phyloP scores from a whole-genome alignment of 768 basidiomycete genomes.

The Cystobasidium ongulense region DNA sequence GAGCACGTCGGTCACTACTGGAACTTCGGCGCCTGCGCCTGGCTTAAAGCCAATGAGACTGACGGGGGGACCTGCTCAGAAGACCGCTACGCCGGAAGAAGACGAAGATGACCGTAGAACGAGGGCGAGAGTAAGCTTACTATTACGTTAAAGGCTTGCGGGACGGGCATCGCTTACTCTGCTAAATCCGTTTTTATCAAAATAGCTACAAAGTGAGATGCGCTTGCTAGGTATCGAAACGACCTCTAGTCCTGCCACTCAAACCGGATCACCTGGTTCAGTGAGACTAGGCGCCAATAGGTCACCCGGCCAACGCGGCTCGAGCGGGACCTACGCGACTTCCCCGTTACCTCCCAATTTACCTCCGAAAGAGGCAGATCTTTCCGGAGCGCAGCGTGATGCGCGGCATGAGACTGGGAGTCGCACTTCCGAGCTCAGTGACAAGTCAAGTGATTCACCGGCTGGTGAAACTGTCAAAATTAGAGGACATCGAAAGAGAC shows the following conservation, averaged over 20 bases:
- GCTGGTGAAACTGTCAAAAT: slow-evolving; percentile 15
- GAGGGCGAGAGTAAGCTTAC: slow-evolving; percentile 10
- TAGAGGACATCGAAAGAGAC: slow-evolving; percentile 7
- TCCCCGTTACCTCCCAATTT: slow-evolving; percentile 41
- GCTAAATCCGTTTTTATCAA: not conserved
- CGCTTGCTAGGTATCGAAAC: slow-evolving; percentile 84
- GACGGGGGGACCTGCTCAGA: slow-evolving; percentile 53
- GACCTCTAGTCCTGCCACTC: slow-evolving; percentile 46
- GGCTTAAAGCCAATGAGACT: slow-evolving; percentile 56
- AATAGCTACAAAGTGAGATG: slow-evolving; percentile 69
- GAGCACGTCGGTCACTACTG: slow-evolving; percentile 55
- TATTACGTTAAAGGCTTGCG: no score
- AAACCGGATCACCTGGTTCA: slow-evolving; percentile 42
- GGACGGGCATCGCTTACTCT: no score
- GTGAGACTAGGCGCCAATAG: slow-evolving; percentile 14
- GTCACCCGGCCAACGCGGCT: slow-evolving; percentile 38
- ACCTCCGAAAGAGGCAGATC: slow-evolving; percentile 55
- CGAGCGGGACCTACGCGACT: slow-evolving; percentile 30
- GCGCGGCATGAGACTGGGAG: slow-evolving; percentile 69
- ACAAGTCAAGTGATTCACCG: slow-evolving; percentile 45
- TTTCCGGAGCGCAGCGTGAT: slow-evolving; percentile 68
- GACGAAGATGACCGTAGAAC: slow-evolving; percentile 60
- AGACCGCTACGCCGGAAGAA: slow-evolving; percentile 53
- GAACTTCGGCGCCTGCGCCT: slow-evolving; percentile 47
- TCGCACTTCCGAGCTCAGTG: slow-evolving; percentile 65